Evolutionary conservation across 176 grass and related monocot genomes (phyloP).

Genomic region (Puccinellia tenuiflora): DNA sequence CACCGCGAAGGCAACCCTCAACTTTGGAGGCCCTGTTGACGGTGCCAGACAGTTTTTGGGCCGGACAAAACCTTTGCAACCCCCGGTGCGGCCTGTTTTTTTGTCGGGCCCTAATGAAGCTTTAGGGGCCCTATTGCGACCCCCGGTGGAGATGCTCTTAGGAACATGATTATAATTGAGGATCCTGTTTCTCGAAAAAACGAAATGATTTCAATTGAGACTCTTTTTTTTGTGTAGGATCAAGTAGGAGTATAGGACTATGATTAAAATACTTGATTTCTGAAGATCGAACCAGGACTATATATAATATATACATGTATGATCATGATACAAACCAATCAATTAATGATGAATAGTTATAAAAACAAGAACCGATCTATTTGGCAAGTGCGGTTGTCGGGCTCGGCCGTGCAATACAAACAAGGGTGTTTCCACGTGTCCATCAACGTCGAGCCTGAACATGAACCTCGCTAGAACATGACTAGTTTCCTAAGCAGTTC

Average conservation of each 20-base stretch:
- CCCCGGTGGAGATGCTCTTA: too few species aligned
- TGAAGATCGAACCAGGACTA: too few species aligned
- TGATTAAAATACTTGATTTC: background rate
- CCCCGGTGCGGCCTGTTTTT: too few species aligned
- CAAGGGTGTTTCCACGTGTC: constrained; percentile 13
- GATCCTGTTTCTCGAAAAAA: background rate
- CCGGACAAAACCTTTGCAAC: too few species aligned
- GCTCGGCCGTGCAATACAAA: background rate
- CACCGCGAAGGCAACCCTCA: too few species aligned
- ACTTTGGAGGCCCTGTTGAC: too few species aligned
- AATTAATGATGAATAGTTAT: background rate
- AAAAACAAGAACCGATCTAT: background rate
- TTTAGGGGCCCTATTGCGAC: too few species aligned
- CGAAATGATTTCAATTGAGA: background rate
- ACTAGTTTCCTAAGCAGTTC: background rate
- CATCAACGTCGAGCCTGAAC: background rate
- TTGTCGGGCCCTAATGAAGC: too few species aligned
- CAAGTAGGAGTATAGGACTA: too few species aligned
- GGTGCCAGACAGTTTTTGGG: too few species aligned
- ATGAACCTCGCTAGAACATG: background rate
- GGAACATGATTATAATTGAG: background rate
- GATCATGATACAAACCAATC: background rate
- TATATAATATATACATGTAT: too few species aligned
- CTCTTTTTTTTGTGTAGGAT: background rate
- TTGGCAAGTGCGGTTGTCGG: constrained; percentile 4